phyloP scores from a whole-genome alignment of 2,329 filamentous ascomycete species.

The Colletotrichum sp. region DNA sequence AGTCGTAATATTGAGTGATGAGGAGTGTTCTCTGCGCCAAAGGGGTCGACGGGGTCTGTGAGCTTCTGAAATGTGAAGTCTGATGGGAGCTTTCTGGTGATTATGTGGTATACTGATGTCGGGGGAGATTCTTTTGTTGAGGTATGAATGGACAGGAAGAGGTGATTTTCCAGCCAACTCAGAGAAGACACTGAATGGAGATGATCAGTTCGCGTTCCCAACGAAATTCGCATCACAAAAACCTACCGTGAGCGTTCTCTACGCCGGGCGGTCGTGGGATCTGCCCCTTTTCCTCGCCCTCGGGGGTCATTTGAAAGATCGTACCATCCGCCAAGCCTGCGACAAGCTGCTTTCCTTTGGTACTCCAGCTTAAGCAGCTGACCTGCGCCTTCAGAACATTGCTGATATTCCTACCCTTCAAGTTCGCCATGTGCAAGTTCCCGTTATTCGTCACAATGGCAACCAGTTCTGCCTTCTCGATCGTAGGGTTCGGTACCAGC shows the following conservation, averaged over 20 bases:
- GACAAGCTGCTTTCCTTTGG: constrained; percentile 89
- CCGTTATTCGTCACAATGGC: constrained; percentile 83
- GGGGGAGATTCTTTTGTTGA: constrained; percentile 62
- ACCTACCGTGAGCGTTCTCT: constrained; percentile 70
- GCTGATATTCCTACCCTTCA: constrained; percentile 72
- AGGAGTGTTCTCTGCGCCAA: constrained; percentile 68
- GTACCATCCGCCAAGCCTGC: constrained; percentile 84
- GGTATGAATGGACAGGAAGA: constrained; percentile 85
- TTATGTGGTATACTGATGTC: constrained; percentile 77
- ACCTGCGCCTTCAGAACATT: constrained; percentile 73
- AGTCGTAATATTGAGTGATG: constrained; percentile 82
- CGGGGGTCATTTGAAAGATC: constrained; percentile 81
- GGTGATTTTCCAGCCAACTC: constrained; percentile 85
- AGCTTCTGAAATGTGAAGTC: constrained; percentile 77
- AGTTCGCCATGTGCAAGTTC: constrained; percentile 82
- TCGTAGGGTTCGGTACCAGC: constrained; percentile 80
- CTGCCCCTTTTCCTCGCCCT: constrained; percentile 76
- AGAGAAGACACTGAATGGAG: constrained; percentile 80
- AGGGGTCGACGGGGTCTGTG: constrained; percentile 75
- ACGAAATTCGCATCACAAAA: background rate
- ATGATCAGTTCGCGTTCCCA: constrained; percentile 29
- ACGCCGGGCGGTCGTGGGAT: constrained; percentile 80
- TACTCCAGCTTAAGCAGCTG: constrained; percentile 89
- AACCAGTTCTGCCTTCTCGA: constrained; percentile 75
- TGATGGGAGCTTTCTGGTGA: constrained; percentile 67